Percentiles rank a stretch among this genome's conserved stretches.
These are phyloP conservation scores for Pseudonitzschia multistriata DNA, from an alignment of 108 stramenopile species.

Conservation along the genomic window DNA sequence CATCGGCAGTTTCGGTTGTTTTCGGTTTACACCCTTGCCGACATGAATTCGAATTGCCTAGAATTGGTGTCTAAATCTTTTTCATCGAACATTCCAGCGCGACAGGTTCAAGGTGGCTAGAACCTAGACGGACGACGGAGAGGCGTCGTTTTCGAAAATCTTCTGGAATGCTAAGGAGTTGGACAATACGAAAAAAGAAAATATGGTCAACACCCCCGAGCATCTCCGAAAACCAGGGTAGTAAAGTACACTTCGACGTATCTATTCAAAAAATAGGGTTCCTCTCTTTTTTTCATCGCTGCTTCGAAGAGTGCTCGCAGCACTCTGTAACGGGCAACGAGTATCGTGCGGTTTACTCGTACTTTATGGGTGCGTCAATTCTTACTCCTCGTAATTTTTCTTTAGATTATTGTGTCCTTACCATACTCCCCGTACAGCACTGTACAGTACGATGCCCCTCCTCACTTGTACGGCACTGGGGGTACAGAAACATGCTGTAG, in stretches of 20 bases:
- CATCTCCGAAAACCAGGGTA: not conserved
- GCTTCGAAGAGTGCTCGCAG: too few species aligned
- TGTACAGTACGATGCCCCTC: too few species aligned
- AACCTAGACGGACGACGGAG: constrained; percentile 1
- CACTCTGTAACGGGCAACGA: too few species aligned
- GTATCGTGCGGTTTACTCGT: too few species aligned
- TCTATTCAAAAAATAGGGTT: not conserved
- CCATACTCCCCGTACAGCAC: too few species aligned
- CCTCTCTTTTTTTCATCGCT: not conserved
- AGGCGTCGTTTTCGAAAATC: not conserved
- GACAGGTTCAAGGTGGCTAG: constrained; percentile 5
- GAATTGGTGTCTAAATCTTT: not conserved
- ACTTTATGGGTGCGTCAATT: not conserved
- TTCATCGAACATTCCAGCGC: not conserved
- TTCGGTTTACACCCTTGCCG: not conserved
- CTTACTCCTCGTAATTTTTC: not conserved
- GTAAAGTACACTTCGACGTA: constrained; percentile 3
- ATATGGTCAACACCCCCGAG: not conserved
- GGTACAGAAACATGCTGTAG: too few species aligned
- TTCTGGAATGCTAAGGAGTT: not conserved
- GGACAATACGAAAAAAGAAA: not conserved
- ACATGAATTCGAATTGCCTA: not conserved
- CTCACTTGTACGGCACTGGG: too few species aligned
- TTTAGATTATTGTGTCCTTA: too few species aligned
- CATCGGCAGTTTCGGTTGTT: not conserved